phyloP scores from a whole-genome alignment of 1,284 basidiomycete species.

The Sporisorium graminicola region DNA sequence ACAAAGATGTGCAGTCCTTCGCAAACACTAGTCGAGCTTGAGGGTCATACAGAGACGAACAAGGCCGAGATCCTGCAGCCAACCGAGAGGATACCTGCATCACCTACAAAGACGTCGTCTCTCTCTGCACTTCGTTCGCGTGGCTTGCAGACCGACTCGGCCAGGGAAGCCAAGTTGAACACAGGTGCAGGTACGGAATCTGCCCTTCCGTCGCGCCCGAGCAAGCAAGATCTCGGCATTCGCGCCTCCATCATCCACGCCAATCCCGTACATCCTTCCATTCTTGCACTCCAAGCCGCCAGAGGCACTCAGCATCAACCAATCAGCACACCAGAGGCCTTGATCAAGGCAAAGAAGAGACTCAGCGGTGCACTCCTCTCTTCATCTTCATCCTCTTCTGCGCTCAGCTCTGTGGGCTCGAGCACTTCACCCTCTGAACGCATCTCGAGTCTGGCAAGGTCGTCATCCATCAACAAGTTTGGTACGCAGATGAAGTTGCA shows the following conservation, averaged over 20 bases:
- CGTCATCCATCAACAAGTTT: conserved; percentile 9
- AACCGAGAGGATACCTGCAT: background rate
- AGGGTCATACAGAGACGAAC: background rate
- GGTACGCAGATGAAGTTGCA: conserved; percentile 13
- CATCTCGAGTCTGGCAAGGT: conserved; percentile 10
- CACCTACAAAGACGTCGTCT: conserved; percentile 16
- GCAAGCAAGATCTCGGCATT: conserved; percentile 33
- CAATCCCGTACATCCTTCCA: conserved; percentile 37
- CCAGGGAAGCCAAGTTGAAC: background rate
- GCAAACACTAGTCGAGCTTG: background rate
- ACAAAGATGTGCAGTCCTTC: background rate
- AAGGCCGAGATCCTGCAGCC: background rate
- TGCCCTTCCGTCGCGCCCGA: background rate
- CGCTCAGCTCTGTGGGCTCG: background rate
- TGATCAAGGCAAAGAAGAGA: conserved; percentile 44
- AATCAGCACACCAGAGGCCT: conserved; percentile 45
- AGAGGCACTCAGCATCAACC: conserved; percentile 30
- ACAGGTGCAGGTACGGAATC: background rate
- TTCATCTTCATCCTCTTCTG: conserved; percentile 18
- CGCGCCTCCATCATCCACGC: conserved; percentile 35
- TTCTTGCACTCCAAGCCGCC: conserved; percentile 29
- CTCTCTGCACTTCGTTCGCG: conserved; percentile 25
- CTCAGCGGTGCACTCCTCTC: conserved; percentile 32
- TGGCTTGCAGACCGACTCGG: conserved; percentile 14
- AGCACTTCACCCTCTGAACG: conserved; percentile 13